These are phyloP conservation scores for Fusarium verrucosum DNA, from an alignment of 2,329 filamentous ascomycete genomes.

Conservation along the genomic window DNA sequence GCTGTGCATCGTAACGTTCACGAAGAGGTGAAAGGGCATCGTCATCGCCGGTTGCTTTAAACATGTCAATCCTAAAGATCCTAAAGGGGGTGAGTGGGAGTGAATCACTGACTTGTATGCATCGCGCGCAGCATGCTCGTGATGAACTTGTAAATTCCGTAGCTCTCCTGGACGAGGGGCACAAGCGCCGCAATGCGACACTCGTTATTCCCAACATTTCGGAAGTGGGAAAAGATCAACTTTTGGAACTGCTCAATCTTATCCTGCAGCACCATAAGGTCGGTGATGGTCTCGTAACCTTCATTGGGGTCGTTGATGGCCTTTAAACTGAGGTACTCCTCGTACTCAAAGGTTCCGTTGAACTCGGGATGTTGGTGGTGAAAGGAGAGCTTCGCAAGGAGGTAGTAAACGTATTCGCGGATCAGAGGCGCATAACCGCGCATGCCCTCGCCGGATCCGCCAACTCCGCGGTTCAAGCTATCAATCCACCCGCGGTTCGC, in stretches of 20 bases:
- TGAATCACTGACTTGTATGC: conserved; percentile 78
- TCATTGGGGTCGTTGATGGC: conserved; percentile 99
- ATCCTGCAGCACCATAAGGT: conserved; percentile 96
- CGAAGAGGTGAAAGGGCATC: conserved; percentile 90
- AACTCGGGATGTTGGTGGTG: conserved; percentile 97
- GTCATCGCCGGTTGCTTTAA: conserved; percentile 84
- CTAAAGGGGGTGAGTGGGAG: neutral
- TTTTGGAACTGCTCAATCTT: conserved; percentile 99
- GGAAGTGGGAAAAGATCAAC: conserved; percentile 96
- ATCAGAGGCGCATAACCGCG: conserved; percentile 93
- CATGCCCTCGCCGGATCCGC: conserved; percentile 83
- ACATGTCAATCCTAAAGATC: conserved; percentile 34
- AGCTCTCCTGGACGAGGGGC: conserved; percentile 94
- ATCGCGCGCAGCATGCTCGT: conserved; percentile 99
- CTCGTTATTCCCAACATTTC: conserved; percentile 90
- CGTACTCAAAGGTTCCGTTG: conserved; percentile 98
- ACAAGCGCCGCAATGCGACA: conserved; percentile 95
- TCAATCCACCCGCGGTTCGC: conserved; percentile 91
- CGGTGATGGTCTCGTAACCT: conserved; percentile 94
- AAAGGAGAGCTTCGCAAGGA: conserved; percentile 94
- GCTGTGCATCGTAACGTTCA: conserved; percentile 90
- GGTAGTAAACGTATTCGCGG: conserved; percentile 94
- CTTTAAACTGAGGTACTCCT: conserved; percentile 98
- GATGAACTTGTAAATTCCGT: conserved; percentile 99
- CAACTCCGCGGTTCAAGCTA: conserved; percentile 83